Evolutionary conservation across 2,329 filamentous ascomycete species (phyloP).

Genomic region (Fusarium nelsonii): DNA sequence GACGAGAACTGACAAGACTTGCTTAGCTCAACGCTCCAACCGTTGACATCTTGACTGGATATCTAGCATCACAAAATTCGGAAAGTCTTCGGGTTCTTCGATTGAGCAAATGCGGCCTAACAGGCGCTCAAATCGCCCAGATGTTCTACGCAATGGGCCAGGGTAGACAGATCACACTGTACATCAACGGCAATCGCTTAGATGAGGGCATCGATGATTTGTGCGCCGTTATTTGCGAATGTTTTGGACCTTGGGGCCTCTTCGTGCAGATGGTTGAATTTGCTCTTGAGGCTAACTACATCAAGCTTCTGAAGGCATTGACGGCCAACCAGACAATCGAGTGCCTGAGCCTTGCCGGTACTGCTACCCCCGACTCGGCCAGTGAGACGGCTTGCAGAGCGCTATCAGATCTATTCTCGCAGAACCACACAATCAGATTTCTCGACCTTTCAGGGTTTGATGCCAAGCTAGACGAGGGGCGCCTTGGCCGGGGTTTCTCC

Average conservation of each 20-base stretch:
- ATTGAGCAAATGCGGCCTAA: slow-evolving; percentile 66
- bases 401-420: slow-evolving; percentile 64
- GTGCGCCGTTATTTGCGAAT: slow-evolving; percentile 60
- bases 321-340: slow-evolving; percentile 63
- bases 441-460: slow-evolving; percentile 69
- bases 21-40: slow-evolving; percentile 62
- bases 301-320: slow-evolving; percentile 63
- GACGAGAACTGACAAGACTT: slow-evolving; percentile 19
- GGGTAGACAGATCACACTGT: slow-evolving; percentile 61
- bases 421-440: slow-evolving; percentile 64
- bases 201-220: slow-evolving; percentile 65
- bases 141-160: slow-evolving; percentile 65
- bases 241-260: slow-evolving; percentile 63
- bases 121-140: slow-evolving; percentile 62
- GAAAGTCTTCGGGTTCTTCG: slow-evolving; percentile 59
- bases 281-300: slow-evolving; percentile 63
- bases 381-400: slow-evolving; percentile 62
- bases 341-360: slow-evolving; percentile 67
- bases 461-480: slow-evolving; percentile 68
- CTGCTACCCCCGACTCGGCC: slow-evolving; percentile 61
- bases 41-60: slow-evolving; percentile 60
- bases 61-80: slow-evolving; percentile 57
- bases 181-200: slow-evolving; percentile 65
- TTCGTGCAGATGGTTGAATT: slow-evolving; percentile 71
- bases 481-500: slow-evolving; percentile 66